Base-by-base conservation (phyloP, 2,329 filamentous ascomycete genomes). In the Phyllosticta citrichinensis region DNA sequence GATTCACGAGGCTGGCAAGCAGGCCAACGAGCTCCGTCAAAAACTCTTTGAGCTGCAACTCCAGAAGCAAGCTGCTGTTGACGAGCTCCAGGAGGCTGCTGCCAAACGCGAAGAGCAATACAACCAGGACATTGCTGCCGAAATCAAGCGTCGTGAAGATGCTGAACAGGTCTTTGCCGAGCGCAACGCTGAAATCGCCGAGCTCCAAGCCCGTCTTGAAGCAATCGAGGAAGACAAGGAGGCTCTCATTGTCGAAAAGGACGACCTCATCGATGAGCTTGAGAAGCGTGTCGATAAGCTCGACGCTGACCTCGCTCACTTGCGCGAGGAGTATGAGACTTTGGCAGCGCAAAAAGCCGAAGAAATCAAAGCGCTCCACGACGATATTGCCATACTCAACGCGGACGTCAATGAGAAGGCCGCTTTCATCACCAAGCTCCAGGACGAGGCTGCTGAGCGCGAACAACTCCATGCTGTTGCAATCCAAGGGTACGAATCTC, bases 21-120 rank as follows among this genome's bases (percentile, higher is more conserved):
- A 78, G 62, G 76, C 76, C n/a, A 79, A 80, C 33, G 73, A 78
- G 64, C 72, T 80, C 25, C 76, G 77, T 3, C 73, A 75, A 59
- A 80, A 79, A 66, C 67, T 80, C 5, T 79, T 77, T 66, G 70
- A 76, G 56, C 68, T 75, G 2, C 78, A 80, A 67, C 71, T 76
- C 63, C 68, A 75, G 55, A 74, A 76, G 64, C 71, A 75, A 52
- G 61, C 67, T 25, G 63, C 70, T n/a, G 68, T 79, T 52, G 68
- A 69, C 54, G 66, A 74, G 19, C 66, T 79, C 6, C 66, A 77
- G 63, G 65, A 70, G 17, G 66, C 68, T 0, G 69, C 71, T 5
- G 66, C 73, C 12, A 74, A 75, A 40, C 74, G 72, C 19, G 75
- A 77, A 35, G 68, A 71, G 25, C 69, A 74, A 33, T 73, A 72